phyloP scores from a whole-genome alignment of 768 basidiomycete species.

The Astraeus odoratus region DNA sequence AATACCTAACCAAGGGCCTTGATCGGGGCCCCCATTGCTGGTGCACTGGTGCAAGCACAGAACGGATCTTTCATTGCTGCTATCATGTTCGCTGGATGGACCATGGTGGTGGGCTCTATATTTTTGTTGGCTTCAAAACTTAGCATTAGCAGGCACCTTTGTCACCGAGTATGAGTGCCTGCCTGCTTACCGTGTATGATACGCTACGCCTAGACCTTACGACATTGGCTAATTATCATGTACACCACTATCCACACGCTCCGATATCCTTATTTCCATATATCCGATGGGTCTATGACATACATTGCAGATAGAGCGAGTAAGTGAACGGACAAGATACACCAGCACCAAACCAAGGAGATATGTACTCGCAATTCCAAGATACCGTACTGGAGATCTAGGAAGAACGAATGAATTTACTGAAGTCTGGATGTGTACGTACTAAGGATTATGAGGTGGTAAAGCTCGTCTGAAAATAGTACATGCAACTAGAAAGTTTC shows the following conservation, averaged over 20 bases:
- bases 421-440: background rate
- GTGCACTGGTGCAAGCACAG: slow-evolving; percentile 41
- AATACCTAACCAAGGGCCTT: slow-evolving; percentile 38
- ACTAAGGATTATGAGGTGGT: slow-evolving; percentile 5
- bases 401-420: slow-evolving; percentile 9
- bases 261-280: slow-evolving; percentile 7
- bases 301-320: slow-evolving; percentile 20
- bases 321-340: slow-evolving; percentile 19
- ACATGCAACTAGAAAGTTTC: slow-evolving; percentile 54
- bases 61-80: slow-evolving; percentile 43
- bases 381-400: background rate
- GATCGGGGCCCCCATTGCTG: slow-evolving; percentile 58
- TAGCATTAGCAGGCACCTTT: slow-evolving; percentile 34
- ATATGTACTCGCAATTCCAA: slow-evolving; percentile 17
- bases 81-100: slow-evolving; percentile 54
- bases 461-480: slow-evolving; percentile 1
- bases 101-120: slow-evolving; percentile 52
- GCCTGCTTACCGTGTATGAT: too few relatives aligned
- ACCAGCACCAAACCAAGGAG: too few relatives aligned
- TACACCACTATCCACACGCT: slow-evolving; percentile 18
- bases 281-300: slow-evolving; percentile 13
- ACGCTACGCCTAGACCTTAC: too few relatives aligned
- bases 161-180: slow-evolving; percentile 37
- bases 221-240: too few relatives aligned
- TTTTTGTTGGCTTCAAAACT: slow-evolving; percentile 47